Evolutionary conservation across 345 rosid genomes (phyloP), one percentile per base, ranked within the genome.

Genomic region (Gossypium stocksii): DNA sequence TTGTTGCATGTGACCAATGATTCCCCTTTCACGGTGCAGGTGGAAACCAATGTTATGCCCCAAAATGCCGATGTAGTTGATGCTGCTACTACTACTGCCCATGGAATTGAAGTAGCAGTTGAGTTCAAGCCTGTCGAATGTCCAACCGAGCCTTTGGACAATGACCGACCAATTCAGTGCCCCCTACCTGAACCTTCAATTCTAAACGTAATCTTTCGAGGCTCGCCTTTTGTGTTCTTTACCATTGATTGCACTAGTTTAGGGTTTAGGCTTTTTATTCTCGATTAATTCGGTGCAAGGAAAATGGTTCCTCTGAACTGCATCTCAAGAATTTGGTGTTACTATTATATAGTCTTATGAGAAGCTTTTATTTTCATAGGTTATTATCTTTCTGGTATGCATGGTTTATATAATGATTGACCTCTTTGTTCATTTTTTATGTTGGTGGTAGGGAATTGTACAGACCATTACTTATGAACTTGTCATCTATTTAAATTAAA

Each of bases 51-150:
- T 77, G 88, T 80, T 29, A 73, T 87, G 74, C 89, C 93, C 66
- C 86, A 92, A 75, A 87, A 76, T 78, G 72, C 89, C 17, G 89
- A 83, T 44, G 83, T 85, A 52, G 83, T 86, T 23, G 45, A 83
- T 57, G 79, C 80, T 34, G 60, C 91, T 44, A 14, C 27, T 10
- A 77, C 82, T 46, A 79, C 84, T 70, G 79, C 38, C 7, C 97
- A 94, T 85, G 98, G 97, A n/a, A 87, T 94, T 79, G 90, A 87
- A 80, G 83, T 89, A 71, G 92, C 97, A 0, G 87, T 86, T 2
- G 95, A 92, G 76, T 92, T 94, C 81, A 94, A 91, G 88, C 98
- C 97, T 0, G 93, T 94, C 9, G 98, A 94, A 83, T 97, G 86
- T 80, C 98, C 98, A 0, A 81, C 77, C 0, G 98, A 92, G 88